These are phyloP conservation scores for Hibiscus tridactylites DNA, from an alignment of 345 rosid species.

Conservation along the genomic window DNA sequence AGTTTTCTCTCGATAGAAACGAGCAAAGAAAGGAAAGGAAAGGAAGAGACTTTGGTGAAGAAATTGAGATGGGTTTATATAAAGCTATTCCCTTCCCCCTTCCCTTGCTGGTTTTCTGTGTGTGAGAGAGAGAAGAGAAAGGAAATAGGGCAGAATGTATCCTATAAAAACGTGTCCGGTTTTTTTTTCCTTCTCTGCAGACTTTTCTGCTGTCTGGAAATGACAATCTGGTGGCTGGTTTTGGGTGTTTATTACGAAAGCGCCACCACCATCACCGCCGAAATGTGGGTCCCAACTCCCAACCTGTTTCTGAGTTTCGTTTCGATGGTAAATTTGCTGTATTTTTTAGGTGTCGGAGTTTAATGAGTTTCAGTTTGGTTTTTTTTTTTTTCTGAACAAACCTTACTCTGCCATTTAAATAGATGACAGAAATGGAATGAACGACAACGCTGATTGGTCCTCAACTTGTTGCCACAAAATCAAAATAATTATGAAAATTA, in stretches of 20 bases:
- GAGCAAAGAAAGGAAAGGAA: not conserved
- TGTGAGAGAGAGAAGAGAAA: slow-evolving; percentile 11
- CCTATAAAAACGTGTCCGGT: slow-evolving; percentile 21
- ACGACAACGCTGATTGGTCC: not conserved
- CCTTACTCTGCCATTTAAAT: too few species aligned
- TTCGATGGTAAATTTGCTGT: not conserved
- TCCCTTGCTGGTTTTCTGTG: not conserved
- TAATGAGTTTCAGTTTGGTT: not conserved
- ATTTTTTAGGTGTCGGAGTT: not conserved
- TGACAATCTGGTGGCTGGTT: slow-evolving; percentile 1
- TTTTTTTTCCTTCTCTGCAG: not conserved
- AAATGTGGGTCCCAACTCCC: not conserved
- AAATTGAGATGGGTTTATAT: not conserved
- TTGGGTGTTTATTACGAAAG: slow-evolving; percentile 3
- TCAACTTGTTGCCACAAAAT: not conserved
- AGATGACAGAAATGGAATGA: too few species aligned
- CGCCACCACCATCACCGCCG: not conserved
- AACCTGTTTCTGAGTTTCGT: not conserved
- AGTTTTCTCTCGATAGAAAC: not conserved
- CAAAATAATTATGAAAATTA: not conserved
- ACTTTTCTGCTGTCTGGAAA: not conserved
- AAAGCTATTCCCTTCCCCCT: not conserved
- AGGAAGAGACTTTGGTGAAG: slow-evolving; percentile 1
- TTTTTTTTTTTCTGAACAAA: not conserved
- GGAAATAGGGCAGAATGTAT: slow-evolving; percentile 16